Evolutionary conservation across 768 basidiomycete genomes (phyloP).

Genomic region (Lyophyllum shimeji): DNA sequence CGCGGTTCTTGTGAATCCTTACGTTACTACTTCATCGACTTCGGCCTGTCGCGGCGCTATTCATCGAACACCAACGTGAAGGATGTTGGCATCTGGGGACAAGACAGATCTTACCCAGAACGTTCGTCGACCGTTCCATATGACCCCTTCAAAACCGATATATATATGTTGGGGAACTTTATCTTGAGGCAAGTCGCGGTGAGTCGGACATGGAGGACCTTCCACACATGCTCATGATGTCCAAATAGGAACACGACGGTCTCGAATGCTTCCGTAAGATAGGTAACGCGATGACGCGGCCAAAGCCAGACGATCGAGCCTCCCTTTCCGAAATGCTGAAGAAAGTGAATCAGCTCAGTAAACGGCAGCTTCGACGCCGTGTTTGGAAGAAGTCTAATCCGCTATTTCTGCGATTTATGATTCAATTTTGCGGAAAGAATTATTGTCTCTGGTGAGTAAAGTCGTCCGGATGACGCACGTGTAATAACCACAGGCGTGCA

Average conservation of each 20-base stretch:
- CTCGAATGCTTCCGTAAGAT: neutral
- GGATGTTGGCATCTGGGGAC: neutral
- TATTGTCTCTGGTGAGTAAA: neutral
- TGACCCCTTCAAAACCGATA: conserved; percentile 6
- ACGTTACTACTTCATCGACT: conserved; percentile 5
- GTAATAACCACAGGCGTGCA: no score
- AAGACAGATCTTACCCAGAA: conserved; percentile 2
- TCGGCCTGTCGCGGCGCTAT: neutral
- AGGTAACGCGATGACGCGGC: conserved; percentile 2
- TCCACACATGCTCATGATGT: neutral
- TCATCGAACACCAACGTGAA: neutral
- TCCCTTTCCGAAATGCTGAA: neutral
- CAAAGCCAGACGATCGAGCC: conserved; percentile 4
- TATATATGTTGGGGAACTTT: conserved; percentile 1
- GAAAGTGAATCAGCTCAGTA: neutral
- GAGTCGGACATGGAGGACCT: neutral
- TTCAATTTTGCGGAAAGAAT: neutral
- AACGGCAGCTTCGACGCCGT: neutral
- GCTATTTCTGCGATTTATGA: neutral
- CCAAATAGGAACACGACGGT: conserved; percentile 5
- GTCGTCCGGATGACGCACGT: no score
- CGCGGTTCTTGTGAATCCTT: neutral
- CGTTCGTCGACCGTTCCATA: neutral
- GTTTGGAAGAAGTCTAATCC: neutral
- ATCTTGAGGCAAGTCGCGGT: neutral